Percentiles rank a stretch among this genome's conserved stretches.
phyloP scores from a whole-genome alignment of 768 basidiomycete species.

The Russula abietina region DNA sequence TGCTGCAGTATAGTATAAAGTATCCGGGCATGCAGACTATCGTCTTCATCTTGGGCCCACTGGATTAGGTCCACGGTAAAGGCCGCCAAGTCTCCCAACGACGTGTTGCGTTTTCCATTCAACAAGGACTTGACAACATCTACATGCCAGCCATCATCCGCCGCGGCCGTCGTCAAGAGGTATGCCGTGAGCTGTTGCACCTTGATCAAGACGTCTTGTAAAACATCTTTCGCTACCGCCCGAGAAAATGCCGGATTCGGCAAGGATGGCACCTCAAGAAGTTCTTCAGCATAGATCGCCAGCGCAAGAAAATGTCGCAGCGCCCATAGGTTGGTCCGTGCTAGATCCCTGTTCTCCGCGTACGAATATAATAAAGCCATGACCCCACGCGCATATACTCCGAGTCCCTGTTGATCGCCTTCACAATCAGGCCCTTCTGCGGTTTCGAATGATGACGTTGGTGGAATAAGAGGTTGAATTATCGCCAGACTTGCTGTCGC shows the following conservation, averaged over 20 bases:
- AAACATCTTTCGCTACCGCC: slow-evolving; percentile 31
- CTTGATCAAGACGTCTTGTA: slow-evolving; percentile 41
- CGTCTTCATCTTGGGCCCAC: slow-evolving; percentile 37
- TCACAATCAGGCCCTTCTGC: slow-evolving; percentile 14
- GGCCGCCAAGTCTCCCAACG: slow-evolving; percentile 28
- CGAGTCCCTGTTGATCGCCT: slow-evolving; percentile 49
- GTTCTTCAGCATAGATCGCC: slow-evolving; percentile 56
- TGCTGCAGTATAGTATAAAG: slow-evolving; percentile 56
- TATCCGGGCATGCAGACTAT: slow-evolving; percentile 50
- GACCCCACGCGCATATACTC: slow-evolving; percentile 58
- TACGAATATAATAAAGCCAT: slow-evolving; percentile 52
- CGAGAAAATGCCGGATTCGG: slow-evolving; percentile 45
- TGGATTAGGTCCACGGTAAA: slow-evolving; percentile 35
- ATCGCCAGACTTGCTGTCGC: slow-evolving; percentile 53
- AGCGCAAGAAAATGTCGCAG: slow-evolving; percentile 66
- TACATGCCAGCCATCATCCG: slow-evolving; percentile 48
- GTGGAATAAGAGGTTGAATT: slow-evolving; percentile 53
- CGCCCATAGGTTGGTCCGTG: slow-evolving; percentile 55
- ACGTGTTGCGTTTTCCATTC: slow-evolving; percentile 26
- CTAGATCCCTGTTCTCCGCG: slow-evolving; percentile 51
- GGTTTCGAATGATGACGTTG: slow-evolving; percentile 30
- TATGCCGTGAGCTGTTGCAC: slow-evolving; percentile 57
- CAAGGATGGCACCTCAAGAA: slow-evolving; percentile 45
- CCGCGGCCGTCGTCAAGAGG: slow-evolving; percentile 42
- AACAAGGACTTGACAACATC: slow-evolving; percentile 36